Percentiles rank a stretch among this genome's conserved stretches.
Evolutionary conservation across 805 yeast species (phyloP).

Genomic region (Kodamaea restingae): DNA sequence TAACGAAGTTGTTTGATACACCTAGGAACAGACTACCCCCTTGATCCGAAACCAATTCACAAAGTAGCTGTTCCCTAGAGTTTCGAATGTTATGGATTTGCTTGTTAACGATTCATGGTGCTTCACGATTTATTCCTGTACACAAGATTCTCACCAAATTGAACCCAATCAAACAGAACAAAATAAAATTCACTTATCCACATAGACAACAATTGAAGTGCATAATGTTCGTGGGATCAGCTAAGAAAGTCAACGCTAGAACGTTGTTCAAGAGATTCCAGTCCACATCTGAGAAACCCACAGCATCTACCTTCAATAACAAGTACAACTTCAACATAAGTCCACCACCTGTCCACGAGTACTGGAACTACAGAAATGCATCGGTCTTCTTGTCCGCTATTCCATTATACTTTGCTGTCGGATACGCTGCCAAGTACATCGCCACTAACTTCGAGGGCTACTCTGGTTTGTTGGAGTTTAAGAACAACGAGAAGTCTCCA

Average conservation of each 20-base stretch:
- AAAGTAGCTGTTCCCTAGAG: no score
- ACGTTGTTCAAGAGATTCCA: slow-evolving; percentile 28
- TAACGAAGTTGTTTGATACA: no score
- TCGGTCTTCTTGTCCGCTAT: slow-evolving; percentile 34
- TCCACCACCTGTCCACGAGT: slow-evolving; percentile 44
- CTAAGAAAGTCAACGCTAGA: slow-evolving; percentile 17
- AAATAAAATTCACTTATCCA: slow-evolving; percentile 4
- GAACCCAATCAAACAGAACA: slow-evolving; percentile 8
- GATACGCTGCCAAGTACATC: slow-evolving; percentile 30
- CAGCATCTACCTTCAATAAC: slow-evolving; percentile 36
- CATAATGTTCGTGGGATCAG: slow-evolving; percentile 27
- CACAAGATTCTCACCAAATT: neutral
- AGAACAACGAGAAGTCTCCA: slow-evolving; percentile 37
- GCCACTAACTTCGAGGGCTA: slow-evolving; percentile 28
- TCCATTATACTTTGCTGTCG: slow-evolving; percentile 34
- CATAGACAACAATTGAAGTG: no score
- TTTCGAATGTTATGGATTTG: no score
- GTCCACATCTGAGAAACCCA: slow-evolving; percentile 17
- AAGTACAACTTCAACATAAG: slow-evolving; percentile 38
- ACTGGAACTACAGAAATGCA: slow-evolving; percentile 40
- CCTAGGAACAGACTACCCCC: no score
- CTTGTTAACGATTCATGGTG: no score
- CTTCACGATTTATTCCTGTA: neutral
- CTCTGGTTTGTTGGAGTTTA: slow-evolving; percentile 31
- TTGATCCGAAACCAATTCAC: no score